These are phyloP conservation scores for Fusarium sp. DNA, from an alignment of 2,329 filamentous ascomycete genomes.

Conservation along the genomic window DNA sequence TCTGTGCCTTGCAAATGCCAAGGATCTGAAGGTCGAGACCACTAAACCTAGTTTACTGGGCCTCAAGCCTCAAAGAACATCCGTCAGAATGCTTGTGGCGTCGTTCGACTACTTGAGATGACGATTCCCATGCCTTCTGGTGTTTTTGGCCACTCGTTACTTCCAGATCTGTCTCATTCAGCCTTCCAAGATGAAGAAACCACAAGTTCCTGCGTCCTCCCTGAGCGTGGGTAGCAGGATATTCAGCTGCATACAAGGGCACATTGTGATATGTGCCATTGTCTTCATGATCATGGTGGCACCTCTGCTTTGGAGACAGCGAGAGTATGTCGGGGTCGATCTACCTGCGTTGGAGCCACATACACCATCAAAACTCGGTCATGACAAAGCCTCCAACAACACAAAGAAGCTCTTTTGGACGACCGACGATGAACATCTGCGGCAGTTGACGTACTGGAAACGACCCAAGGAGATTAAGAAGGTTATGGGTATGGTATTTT, in stretches of 20 bases:
- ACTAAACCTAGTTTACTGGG: neutral
- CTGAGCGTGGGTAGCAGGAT: neutral
- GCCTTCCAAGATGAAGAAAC: conserved; percentile 21
- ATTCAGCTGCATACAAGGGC: conserved; percentile 26
- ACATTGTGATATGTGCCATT: conserved; percentile 28
- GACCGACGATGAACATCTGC: conserved; percentile 29
- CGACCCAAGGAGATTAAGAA: conserved; percentile 41
- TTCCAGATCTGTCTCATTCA: neutral
- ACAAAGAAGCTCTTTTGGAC: conserved; percentile 40
- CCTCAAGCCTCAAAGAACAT: neutral
- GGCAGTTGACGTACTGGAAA: conserved; percentile 33
- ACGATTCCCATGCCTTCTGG: neutral
- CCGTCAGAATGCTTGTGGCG: neutral
- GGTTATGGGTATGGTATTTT: conserved; percentile 61
- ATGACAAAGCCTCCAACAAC: neutral
- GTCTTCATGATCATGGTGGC: conserved; percentile 37
- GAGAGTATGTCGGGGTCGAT: conserved; percentile 25
- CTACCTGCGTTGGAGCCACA: conserved; percentile 18
- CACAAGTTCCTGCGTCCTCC: neutral
- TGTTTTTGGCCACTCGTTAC: neutral
- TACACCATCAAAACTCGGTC: neutral
- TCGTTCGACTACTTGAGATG: conserved; percentile 20
- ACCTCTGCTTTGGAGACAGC: conserved; percentile 28
- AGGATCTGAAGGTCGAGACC: neutral
- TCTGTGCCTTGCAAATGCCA: neutral